Conservation (phyloP, 768 basidiomycete species). For the Cystofilobasidium macerans region DNA sequence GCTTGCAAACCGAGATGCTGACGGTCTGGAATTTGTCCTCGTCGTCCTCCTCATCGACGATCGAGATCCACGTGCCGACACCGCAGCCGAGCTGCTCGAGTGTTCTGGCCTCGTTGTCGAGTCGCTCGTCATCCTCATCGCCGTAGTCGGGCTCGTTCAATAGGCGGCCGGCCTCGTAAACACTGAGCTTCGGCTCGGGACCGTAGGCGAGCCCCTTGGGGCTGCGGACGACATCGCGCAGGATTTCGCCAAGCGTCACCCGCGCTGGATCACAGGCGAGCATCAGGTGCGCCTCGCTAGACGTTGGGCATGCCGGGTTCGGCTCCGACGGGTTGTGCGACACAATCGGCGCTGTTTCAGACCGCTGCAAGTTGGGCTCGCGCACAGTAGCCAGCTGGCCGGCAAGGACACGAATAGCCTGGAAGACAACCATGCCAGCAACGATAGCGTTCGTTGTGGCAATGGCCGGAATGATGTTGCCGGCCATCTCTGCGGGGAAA, state of each 20-base stretch:
- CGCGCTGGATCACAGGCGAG: conserved; percentile 62
- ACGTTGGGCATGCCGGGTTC: conserved; percentile 69
- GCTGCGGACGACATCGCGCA: conserved; percentile 51
- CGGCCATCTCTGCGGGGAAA: conserved; percentile 75
- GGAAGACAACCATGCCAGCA: conserved; percentile 85
- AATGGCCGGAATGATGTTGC: conserved; percentile 98
- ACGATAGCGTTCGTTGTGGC: conserved; percentile 98
- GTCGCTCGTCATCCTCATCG: conserved; percentile 35
- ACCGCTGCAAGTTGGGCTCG: conserved; percentile 68
- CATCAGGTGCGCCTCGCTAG: conserved; percentile 68
- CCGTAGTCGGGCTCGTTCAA: conserved; percentile 89
- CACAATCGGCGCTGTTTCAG: conserved; percentile 65
- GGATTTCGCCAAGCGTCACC: conserved; percentile 59
- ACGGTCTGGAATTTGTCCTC: conserved; percentile 65
- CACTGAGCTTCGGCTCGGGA: conserved; percentile 49
- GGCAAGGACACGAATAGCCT: conserved; percentile 71
- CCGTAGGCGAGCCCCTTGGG: conserved; percentile 36
- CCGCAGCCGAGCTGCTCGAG: conserved; percentile 68
- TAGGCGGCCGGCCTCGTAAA: conserved; percentile 76
- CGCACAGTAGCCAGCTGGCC: conserved; percentile 43
- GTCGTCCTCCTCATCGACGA: conserved; percentile 86
- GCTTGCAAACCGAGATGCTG: conserved; percentile 53
- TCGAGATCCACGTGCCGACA: conserved; percentile 73
- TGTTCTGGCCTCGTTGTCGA: conserved; percentile 64
- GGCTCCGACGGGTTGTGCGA: conserved; percentile 56